These are phyloP conservation scores for Candida caryicola DNA, from an alignment of 805 yeast species.

Conservation along the genomic window DNA sequence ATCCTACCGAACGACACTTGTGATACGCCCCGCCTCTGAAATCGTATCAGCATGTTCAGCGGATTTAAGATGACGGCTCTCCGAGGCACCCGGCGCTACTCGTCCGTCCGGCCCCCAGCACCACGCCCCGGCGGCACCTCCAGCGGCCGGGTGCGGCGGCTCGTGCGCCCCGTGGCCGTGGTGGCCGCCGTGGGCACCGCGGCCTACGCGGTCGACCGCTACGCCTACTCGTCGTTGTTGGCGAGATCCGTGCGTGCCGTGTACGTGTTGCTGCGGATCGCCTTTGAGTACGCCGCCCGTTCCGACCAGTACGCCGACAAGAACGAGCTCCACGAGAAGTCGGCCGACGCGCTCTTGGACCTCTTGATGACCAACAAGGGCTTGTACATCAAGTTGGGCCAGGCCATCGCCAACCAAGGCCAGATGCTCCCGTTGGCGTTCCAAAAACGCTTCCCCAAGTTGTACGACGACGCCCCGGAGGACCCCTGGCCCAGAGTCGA, in stretches of 20 bases:
- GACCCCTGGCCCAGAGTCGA: conserved; percentile 52
- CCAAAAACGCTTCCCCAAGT: conserved; percentile 52
- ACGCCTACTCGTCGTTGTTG: conserved; percentile 46
- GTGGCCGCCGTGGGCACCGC: conserved; percentile 6
- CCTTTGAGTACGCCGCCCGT: conserved; percentile 54
- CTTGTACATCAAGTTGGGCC: conserved; percentile 73
- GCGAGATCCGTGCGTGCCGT: conserved; percentile 53
- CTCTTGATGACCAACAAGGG: conserved; percentile 36
- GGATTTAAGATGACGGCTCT: too few species aligned
- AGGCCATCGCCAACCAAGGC: conserved; percentile 76
- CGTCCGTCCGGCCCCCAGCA: too few species aligned
- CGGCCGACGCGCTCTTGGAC: conserved; percentile 41
- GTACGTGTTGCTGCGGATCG: conserved; percentile 47
- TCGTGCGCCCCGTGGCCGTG: not conserved
- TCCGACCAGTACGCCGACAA: conserved; percentile 36
- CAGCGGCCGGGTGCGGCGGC: not conserved
- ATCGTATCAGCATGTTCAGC: too few species aligned
- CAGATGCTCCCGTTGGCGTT: conserved; percentile 62
- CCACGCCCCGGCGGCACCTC: too few species aligned
- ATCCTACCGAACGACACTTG: too few species aligned
- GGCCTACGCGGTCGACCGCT: conserved; percentile 33
- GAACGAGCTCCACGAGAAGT: conserved; percentile 56
- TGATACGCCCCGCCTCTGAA: too few species aligned
- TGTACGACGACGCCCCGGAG: conserved; percentile 68
- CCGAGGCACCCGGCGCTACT: too few species aligned